These are phyloP conservation scores for Epichloe amarillans DNA, from an alignment of 2,329 filamentous ascomycete species.

Conservation along the genomic window DNA sequence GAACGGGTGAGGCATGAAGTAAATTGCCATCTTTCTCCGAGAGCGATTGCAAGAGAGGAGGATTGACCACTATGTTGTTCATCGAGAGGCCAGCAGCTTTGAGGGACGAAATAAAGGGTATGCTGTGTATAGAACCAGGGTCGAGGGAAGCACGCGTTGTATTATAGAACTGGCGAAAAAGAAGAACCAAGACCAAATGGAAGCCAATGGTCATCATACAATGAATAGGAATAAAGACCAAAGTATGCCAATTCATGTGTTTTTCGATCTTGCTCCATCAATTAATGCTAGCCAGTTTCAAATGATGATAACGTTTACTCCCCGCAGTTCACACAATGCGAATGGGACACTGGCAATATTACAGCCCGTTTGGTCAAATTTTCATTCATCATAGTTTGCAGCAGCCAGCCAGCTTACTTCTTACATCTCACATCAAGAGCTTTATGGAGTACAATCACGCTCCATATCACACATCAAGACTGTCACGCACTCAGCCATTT, in stretches of 20 bases:
- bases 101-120: neutral
- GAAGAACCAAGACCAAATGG: neutral
- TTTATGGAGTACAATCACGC: neutral
- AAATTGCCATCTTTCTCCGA: neutral
- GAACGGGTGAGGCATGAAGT: conserved; percentile 7
- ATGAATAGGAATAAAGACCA: neutral
- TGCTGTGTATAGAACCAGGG: neutral
- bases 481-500: neutral
- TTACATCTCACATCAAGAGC: too few relatives aligned
- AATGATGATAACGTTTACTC: too few relatives aligned
- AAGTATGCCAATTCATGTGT: neutral
- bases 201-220: neutral
- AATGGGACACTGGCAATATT: too few relatives aligned
- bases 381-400: too few relatives aligned
- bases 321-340: too few relatives aligned
- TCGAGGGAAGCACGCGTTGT: neutral
- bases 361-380: too few relatives aligned
- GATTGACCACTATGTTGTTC: neutral
- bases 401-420: too few relatives aligned
- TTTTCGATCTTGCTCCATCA: neutral
- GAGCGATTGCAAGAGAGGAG: neutral
- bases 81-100: neutral
- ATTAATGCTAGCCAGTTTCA: too few relatives aligned
- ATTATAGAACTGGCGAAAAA: neutral
- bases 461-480: neutral